Evolutionary conservation across 768 basidiomycete species (phyloP), one percentile per base, ranked within the genome.

Genomic region (Suillus subluteus): DNA sequence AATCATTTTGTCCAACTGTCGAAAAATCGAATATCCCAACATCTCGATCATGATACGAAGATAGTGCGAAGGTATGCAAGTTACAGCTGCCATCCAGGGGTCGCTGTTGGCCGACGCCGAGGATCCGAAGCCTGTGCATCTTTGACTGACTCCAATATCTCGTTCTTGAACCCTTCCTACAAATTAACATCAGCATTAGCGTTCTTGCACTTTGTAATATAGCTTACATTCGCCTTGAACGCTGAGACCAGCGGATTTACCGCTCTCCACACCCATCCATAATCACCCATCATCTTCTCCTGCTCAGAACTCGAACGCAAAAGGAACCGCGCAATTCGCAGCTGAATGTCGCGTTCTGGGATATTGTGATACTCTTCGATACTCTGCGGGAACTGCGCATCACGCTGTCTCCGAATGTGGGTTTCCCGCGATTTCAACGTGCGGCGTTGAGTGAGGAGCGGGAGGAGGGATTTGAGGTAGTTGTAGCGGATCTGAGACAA

Each of bases 251-350:
- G 77, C 3, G 84, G 81, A 16, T 78, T 69, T 23, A 84, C 83
- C 63, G 84, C 82, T 48, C 82, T 78, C 76, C 78, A 86, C 0
- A 81, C 80, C 88, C 88, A 90, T 0, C 78, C 75, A 71, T 79
- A 88, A 62, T 86, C 80, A 37, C 67, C 70, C 72, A 83, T 70
- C 80, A 86, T 83, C 70, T 67, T 82, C 63, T 89, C 87, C 67
- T 82, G 79, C 41, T 75, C 78, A 7, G 59, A 32, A 11, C 63
- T 59, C 40, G 74, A 64, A 6, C 66, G 43, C 30, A 65, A 56
- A 38, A 89, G 74, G 70, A 86, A 88, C 58, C 78, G 77, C 26
- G 86, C 87, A 11, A 82, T 78, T 2, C 87, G 82, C n/a, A 84
- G 71, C 74, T 85, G 81, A 0, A 79, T 73, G 32, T 87, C 85